Percentiles rank a stretch among this genome's conserved stretches.
phyloP scores from a whole-genome alignment of 1,139 yeast genomes.

The Yamadazyma sp. region DNA sequence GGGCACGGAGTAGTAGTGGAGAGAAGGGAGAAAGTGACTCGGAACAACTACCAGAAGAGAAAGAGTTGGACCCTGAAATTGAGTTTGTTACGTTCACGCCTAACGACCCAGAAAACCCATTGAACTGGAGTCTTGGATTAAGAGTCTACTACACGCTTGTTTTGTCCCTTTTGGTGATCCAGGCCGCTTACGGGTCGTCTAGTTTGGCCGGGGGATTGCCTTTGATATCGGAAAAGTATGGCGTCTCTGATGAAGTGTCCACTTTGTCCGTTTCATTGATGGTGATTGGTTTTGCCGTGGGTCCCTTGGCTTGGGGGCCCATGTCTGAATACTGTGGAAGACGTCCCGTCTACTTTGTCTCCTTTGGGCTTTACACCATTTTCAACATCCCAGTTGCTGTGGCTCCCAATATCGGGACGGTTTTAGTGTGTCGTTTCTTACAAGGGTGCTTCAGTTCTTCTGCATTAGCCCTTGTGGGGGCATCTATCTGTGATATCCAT shows the following conservation, averaged over 20 bases:
- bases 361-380: constrained; percentile 70
- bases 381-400: constrained; percentile 90
- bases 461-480: constrained; percentile 85
- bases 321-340: constrained; percentile 84
- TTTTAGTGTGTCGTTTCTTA: constrained; percentile 76
- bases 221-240: constrained; percentile 59
- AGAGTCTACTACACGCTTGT: constrained; percentile 72
- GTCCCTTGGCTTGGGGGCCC: constrained; percentile 91
- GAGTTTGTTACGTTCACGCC: constrained; percentile 79
- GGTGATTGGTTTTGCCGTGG: constrained; percentile 87
- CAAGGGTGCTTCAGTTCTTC: constrained; percentile 87
- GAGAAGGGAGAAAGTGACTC: constrained; percentile 16
- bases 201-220: constrained; percentile 84
- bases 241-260: constrained; percentile 76
- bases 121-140: constrained; percentile 63
- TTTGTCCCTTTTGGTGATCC: constrained; percentile 68
- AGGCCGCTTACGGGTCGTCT: constrained; percentile 89
- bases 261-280: constrained; percentile 77
- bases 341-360: constrained; percentile 76
- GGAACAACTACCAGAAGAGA: constrained; percentile 6
- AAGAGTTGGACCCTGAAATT: constrained; percentile 57
- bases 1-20: background rate
- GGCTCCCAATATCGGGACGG: constrained; percentile 78
- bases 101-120: constrained; percentile 84
- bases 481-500: constrained; percentile 85